phyloP scores from a whole-genome alignment of 2,329 filamentous ascomycete genomes.

The Scedosporium apiospermum region DNA sequence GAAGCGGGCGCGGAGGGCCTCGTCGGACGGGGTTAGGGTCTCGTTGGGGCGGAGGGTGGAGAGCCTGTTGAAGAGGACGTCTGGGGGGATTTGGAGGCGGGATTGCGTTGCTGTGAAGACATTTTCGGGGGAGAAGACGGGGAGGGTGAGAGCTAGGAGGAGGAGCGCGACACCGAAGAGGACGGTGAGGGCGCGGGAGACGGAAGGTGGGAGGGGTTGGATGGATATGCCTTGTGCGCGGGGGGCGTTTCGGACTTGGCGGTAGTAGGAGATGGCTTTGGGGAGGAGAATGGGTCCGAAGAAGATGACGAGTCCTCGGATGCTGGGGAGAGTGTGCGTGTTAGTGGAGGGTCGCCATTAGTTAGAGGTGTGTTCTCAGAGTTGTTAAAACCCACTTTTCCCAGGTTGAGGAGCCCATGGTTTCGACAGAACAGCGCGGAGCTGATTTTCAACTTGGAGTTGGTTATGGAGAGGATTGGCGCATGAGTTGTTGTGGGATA shows the following conservation, averaged over 20 bases:
- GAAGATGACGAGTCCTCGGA: constrained; percentile 48
- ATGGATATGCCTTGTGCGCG: constrained; percentile 36
- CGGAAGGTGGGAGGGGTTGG: constrained; percentile 42
- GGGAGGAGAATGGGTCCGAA: constrained; percentile 66
- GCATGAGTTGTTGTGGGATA: background rate
- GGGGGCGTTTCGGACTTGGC: constrained; percentile 36
- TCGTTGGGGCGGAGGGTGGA: constrained; percentile 38
- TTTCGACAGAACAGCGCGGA: background rate
- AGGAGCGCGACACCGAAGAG: constrained; percentile 40
- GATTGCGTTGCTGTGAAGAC: constrained; percentile 70
- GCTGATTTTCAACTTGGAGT: background rate
- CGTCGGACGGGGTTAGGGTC: constrained; percentile 48
- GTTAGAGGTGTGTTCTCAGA: background rate
- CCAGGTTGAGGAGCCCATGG: constrained; percentile 4
- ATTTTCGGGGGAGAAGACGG: constrained; percentile 65
- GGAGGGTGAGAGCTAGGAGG: constrained; percentile 51
- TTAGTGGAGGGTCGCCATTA: background rate
- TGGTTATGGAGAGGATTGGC: background rate
- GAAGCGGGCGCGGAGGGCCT: constrained; percentile 57
- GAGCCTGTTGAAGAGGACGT: constrained; percentile 75
- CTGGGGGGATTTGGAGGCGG: constrained; percentile 74
- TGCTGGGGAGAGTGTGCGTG: constrained; percentile 20
- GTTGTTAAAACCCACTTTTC: background rate
- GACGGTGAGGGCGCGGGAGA: constrained; percentile 49
- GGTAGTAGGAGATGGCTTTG: constrained; percentile 55